Evolutionary conservation across 2,329 filamentous ascomycete genomes (phyloP).

Genomic region (Trichoderma sp.): DNA sequence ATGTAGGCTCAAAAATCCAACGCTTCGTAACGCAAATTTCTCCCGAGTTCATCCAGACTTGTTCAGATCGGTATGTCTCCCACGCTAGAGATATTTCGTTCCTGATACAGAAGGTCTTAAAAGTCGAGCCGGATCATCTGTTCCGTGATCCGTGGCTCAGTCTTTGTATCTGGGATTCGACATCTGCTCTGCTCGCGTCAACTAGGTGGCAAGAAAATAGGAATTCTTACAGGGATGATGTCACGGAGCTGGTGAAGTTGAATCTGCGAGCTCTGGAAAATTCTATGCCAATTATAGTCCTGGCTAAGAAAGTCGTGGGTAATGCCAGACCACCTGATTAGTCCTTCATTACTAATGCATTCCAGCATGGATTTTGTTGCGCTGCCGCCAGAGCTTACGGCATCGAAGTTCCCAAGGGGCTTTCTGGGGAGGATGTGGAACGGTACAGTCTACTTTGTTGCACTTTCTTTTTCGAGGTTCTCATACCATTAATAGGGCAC

Average conservation of each 20-base stretch:
- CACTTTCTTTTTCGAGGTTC: too few relatives aligned
- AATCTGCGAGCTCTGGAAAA: neutral
- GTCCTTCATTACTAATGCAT: too few relatives aligned
- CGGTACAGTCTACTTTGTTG: too few relatives aligned
- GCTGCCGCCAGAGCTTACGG: too few relatives aligned
- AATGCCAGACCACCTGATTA: too few relatives aligned
- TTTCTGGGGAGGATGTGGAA: too few relatives aligned
- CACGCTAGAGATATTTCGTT: neutral
- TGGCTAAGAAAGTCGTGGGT: too few relatives aligned
- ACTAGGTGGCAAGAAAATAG: neutral
- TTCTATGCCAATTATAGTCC: too few relatives aligned
- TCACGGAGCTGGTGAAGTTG: neutral
- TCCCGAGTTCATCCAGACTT: neutral
- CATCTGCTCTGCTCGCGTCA: neutral
- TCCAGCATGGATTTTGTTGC: too few relatives aligned
- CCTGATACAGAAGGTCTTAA: neutral
- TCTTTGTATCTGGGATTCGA: neutral
- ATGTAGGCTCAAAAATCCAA: neutral
- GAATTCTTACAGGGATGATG: neutral
- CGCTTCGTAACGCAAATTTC: neutral
- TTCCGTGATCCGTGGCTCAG: neutral
- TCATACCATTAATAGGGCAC: too few relatives aligned
- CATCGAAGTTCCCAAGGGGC: too few relatives aligned
- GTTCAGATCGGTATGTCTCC: neutral
- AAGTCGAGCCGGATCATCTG: neutral